Base-by-base conservation (phyloP, 2,329 filamentous ascomycete species). In the Aureobasidium leucospermi region DNA sequence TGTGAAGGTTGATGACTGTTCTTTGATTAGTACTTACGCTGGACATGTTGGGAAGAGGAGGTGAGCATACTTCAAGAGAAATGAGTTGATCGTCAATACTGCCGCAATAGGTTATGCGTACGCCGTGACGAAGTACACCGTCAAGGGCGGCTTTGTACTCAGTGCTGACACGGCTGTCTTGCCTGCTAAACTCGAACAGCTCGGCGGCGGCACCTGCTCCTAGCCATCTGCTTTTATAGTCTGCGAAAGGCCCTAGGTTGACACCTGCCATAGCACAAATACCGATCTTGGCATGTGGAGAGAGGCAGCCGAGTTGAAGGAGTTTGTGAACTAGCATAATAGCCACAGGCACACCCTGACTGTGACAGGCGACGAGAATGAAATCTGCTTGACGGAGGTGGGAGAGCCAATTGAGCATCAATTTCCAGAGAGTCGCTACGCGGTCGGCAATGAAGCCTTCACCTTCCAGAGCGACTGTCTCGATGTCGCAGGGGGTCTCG, bases 61-160 rank as follows among this genome's bases (percentile, higher is more conserved):
- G n/a, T n/a, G n/a, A 34, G 67, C 76, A 69, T 73, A 89, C 87
- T 79, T 96, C 93, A 69, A 99, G 79, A 4, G 92, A 93, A 13
- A 99, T 92, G 2, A 99, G 79, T 73, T 99, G 94, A 72, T 99
- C 94, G 71, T 99, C 94, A 55, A 99, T 95, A 72, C 92, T 96
- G 58, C 93, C 93, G 61, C 96, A 81, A 70, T 92, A 96, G 0
- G 91, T 88, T 51, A 97, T 84, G 42, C 90, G 84, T 13, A 89
- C 89, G 11, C 92, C 91, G 67, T 90, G 87, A 15, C 86, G 81
- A 6, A 99, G 77, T 1, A 88, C 87, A 9, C 83, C 82, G 67
- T 88, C 85, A 3, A 97, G 76, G 0, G 91, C 85, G 31, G 85
- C 79, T 66, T 90, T 85, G 65, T 96, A 95, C 65, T 89, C 84